Evolutionary conservation across 192 early-diverging fungal genomes (phyloP).

Genomic region (Gonapodya prolifera): DNA sequence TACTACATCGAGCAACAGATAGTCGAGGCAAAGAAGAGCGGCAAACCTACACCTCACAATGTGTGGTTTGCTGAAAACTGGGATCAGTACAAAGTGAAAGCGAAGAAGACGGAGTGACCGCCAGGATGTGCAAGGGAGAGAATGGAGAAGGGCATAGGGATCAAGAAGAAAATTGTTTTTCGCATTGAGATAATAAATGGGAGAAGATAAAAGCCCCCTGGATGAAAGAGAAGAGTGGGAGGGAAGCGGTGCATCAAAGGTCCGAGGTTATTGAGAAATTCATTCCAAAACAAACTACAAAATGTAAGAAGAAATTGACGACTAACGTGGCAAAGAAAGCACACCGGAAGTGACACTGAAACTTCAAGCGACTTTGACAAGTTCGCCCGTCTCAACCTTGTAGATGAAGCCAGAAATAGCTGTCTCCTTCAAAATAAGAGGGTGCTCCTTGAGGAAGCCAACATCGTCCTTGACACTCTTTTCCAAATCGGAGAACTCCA

Average conservation of each 20-base stretch:
- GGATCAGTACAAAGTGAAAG: neutral
- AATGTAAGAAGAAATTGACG: neutral
- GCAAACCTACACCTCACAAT: neutral
- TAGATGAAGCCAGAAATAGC: conserved; percentile 21
- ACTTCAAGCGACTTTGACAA: conserved; percentile 12
- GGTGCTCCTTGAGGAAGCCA: conserved; percentile 13
- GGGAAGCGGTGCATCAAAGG: neutral
- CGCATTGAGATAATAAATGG: neutral
- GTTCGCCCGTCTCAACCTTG: conserved; percentile 21
- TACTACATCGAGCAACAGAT: neutral
- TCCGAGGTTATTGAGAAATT: too few species aligned
- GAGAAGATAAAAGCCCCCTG: neutral
- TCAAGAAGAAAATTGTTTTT: neutral
- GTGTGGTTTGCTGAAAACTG: neutral
- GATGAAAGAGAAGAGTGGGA: neutral
- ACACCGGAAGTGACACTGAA: neutral
- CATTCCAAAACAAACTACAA: neutral
- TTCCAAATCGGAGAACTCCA: conserved; percentile 22
- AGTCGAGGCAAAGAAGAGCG: neutral
- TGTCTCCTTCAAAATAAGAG: conserved; percentile 18
- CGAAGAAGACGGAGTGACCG: neutral
- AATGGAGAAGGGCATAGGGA: neutral
- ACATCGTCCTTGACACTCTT: conserved; percentile 23
- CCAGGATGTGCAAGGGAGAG: neutral
- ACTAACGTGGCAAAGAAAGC: neutral